A percentile compares a stretch with the other conserved stretches of the same genome.
These are phyloP conservation scores for Ascocoryne sarcoides DNA, from an alignment of 2,329 filamentous ascomycete species.

Conservation along the genomic window DNA sequence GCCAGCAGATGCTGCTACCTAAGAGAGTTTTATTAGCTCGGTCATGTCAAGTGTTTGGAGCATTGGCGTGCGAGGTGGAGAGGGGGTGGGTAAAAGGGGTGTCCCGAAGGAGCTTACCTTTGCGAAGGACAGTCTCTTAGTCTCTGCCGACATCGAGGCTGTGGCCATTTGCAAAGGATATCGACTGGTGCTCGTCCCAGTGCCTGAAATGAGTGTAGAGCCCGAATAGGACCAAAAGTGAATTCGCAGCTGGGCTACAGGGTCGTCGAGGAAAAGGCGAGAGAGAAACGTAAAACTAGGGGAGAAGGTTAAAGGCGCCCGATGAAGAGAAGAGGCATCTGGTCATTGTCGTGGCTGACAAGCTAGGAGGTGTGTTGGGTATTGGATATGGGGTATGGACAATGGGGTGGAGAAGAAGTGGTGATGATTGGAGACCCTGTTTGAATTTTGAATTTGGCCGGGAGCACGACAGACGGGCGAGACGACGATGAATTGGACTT, in stretches of 20 bases:
- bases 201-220: conserved; percentile 25
- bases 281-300: conserved; percentile 25
- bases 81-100: not conserved
- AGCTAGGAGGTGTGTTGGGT: conserved; percentile 12
- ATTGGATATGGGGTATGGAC: conserved; percentile 2
- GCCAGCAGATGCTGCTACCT: conserved; percentile 42
- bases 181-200: conserved; percentile 12
- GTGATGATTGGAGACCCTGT: conserved; percentile 2
- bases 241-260: conserved; percentile 26
- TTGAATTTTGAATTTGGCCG: conserved; percentile 9
- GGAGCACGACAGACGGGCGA: conserved; percentile 2
- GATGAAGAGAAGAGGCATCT: conserved; percentile 28
- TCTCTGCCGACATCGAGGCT: conserved; percentile 37
- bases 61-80: not conserved
- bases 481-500: conserved; percentile 1
- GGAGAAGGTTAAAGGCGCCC: conserved; percentile 29
- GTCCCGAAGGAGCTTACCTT: conserved; percentile 47
- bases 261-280: conserved; percentile 15
- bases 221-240: conserved; percentile 25
- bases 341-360: conserved; percentile 30
- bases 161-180: conserved; percentile 35
- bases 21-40: no score
- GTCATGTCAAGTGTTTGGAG: no score
- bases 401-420: conserved; percentile 7
- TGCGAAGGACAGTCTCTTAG: conserved; percentile 61